Conservation (phyloP, 106 monocot species). For the Apostasia shenzhenica region DNA sequence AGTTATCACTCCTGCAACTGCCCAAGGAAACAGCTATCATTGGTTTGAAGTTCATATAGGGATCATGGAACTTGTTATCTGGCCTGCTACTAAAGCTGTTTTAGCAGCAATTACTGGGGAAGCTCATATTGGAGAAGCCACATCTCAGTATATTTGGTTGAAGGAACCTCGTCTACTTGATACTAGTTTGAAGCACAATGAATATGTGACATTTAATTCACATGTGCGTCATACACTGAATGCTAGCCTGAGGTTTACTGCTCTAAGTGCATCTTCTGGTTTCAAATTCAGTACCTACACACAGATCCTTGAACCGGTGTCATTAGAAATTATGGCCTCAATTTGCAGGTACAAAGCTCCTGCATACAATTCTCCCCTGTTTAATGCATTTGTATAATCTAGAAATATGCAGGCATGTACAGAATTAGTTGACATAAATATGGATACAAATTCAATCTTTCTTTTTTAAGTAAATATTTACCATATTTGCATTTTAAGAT, state of each 20-base stretch:
- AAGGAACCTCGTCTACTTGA: slow-evolving; percentile 29
- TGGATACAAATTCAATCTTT: too few species aligned
- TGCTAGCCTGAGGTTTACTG: slow-evolving; percentile 24
- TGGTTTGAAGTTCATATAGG: slow-evolving; percentile 37
- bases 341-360: slow-evolving; percentile 46
- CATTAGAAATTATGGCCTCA: slow-evolving; percentile 36
- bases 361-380: not conserved
- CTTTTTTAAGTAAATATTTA: too few species aligned
- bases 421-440: too few species aligned
- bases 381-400: not conserved
- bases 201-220: slow-evolving; percentile 23
- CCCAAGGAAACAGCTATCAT: slow-evolving; percentile 10
- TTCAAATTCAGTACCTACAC: slow-evolving; percentile 26
- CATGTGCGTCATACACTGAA: slow-evolving; percentile 29
- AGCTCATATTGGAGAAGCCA: slow-evolving; percentile 5
- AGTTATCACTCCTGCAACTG: slow-evolving; percentile 4
- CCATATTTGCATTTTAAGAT: too few species aligned
- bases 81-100: slow-evolving; percentile 36
- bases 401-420: too few species aligned
- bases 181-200: slow-evolving; percentile 13
- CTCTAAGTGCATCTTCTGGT: slow-evolving; percentile 26
- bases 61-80: slow-evolving; percentile 33
- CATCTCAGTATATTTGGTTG: slow-evolving; percentile 27
- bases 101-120: slow-evolving; percentile 12
- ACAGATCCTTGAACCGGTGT: slow-evolving; percentile 37